Base-by-base conservation (phyloP, 2,329 filamentous ascomycete genomes). In the Colletotrichum trifolii region DNA sequence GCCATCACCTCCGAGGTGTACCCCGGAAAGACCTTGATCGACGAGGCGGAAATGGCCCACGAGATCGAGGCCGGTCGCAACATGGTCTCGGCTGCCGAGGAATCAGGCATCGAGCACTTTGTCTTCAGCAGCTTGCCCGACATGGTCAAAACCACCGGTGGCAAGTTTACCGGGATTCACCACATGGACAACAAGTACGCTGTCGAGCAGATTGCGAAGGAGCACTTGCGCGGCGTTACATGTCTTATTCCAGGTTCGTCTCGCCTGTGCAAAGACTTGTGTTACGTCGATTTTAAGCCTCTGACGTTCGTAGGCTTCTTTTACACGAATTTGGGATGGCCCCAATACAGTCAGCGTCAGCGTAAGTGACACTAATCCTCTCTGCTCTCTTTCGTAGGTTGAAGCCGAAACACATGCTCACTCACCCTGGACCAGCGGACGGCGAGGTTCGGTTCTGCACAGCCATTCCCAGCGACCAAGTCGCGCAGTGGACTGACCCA, bases 41-140 rank as follows among this genome's bases (percentile, higher is more conserved):
- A 45, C n/a, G 52, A 54, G 33, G 39, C 15, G 39, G 52, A 54
- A 4, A 15, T 54, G 13, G 17, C 9, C 11, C 52, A 46, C 40
- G 52, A 54, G 52, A 15, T 54, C 39, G 40, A 45, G 52, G 40
- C 52, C 1, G 52, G 52, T 8, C 52, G 52, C 4, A 54, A 38
- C 39, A 54, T 54, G 11, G n/a, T 54, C 40, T 13, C 15, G 11
- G 59, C 59, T 4, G 59, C 59, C 13, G 48, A 43, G 36, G 35
- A 40, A 15, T 9, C 50, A 10, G 52, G 52, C 6, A 35, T 61
- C 42, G 17, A 49, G 52, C 59, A 61, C 35, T 56, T 61, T 11
- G 36, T 61, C n/a, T 61, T 61, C 50, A 47, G 50, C n/a, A 55
- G 50, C 11, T 12, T 61, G 34, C 50, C 52, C 7, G 35, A 61